Base-by-base conservation (phyloP, 2,329 filamentous ascomycete genomes). In the Cordyceps cicadae region DNA sequence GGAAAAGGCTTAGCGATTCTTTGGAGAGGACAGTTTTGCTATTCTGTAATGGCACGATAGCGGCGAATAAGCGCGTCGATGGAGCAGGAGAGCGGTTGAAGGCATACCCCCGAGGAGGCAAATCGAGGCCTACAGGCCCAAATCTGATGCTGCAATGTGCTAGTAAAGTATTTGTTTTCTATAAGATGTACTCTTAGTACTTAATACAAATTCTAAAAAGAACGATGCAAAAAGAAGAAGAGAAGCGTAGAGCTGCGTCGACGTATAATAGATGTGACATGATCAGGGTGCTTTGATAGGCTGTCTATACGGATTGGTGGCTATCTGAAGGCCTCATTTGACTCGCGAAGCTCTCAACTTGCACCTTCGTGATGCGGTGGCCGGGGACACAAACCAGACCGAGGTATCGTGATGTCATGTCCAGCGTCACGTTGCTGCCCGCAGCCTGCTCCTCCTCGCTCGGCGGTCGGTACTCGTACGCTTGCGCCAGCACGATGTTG, bases 321-420 rank as follows among this genome's bases (percentile, higher is more conserved):
- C 46, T n/a, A 54, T 49, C 17, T 32, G 5, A 14, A 37, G 41
- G 53, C 64, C 63, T 74, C 56, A 79, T 68, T 68, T 86, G 83
- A 63, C 84, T 86, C 1, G 75, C 74, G 70, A 87, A 87, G 65
- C 93, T 87, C 70, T 97, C 92, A 52, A 94, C 79, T 73, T 97
- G 92, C 68, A 99, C 91, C 77, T 88, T 93, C 62, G 81, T 85
- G 66, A 99, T 90, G 71, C 96, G 85, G 66, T 88, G 79, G 0
- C 93, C 92, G 0, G 94, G 94, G 4, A 99, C 85, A 26, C 97
- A 92, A 3, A 99, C 86, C 29, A 97, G 76, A 0, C 94, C 94
- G 24, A 99, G 83, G 70, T 91, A 96, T 59, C 94, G 85, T 66
- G 89, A 92, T 29, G 85, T 88, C 86, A 96, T 89, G 67, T 91